Conservation (phyloP, 257 asterid genomes). For the Cordia subcordata region DNA sequence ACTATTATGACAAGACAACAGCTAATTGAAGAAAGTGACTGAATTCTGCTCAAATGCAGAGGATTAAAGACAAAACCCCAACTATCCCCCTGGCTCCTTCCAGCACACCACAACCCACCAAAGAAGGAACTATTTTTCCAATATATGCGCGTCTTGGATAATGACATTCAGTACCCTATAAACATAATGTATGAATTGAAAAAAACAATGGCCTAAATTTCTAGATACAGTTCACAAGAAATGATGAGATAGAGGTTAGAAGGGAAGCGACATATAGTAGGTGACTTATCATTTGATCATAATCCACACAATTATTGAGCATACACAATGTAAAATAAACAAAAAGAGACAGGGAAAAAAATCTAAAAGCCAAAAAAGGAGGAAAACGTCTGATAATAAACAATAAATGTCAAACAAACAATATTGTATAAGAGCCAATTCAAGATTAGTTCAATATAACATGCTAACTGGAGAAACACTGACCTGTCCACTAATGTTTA, state of each 20-base stretch:
- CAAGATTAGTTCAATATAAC: constrained; percentile 1
- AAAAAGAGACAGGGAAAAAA: too few relatives aligned
- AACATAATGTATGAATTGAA: too few relatives aligned
- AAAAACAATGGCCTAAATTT: not conserved
- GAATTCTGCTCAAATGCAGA: too few relatives aligned
- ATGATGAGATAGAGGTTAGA: not conserved
- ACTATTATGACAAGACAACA: too few relatives aligned
- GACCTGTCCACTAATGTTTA: constrained; percentile 88
- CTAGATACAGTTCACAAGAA: not conserved
- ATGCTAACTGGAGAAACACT: constrained; percentile 21
- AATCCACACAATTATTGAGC: not conserved
- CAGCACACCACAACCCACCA: too few relatives aligned
- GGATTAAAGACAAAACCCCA: too few relatives aligned
- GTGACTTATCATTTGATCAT: not conserved
- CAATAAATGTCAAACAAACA: not conserved
- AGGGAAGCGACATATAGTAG: not conserved
- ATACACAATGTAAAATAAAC: not conserved
- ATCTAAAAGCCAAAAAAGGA: not conserved
- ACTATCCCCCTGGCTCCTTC: too few relatives aligned
- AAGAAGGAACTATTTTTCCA: too few relatives aligned
- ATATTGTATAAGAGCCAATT: not conserved
- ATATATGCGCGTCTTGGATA: too few relatives aligned
- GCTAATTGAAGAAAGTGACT: too few relatives aligned
- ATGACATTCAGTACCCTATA: too few relatives aligned
- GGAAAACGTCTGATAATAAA: not conserved